phyloP scores from a whole-genome alignment of 768 basidiomycete species.

The Termitomyces bulborhizus region DNA sequence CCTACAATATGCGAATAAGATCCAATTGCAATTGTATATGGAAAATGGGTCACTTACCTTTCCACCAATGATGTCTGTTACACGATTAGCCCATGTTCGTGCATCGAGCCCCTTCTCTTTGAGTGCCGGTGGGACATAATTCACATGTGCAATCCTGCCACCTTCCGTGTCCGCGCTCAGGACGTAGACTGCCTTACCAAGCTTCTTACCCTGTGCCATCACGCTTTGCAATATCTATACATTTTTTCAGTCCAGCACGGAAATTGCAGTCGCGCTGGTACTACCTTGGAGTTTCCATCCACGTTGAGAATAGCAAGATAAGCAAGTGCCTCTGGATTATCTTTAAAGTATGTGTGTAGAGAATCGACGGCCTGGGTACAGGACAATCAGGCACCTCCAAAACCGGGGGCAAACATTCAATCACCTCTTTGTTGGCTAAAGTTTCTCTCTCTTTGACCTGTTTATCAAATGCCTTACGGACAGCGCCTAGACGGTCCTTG shows the following conservation, averaged over 20 bases:
- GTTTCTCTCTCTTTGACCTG: slow-evolving; percentile 78
- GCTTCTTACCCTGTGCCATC: slow-evolving; percentile 72
- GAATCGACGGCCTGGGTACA: slow-evolving; percentile 57
- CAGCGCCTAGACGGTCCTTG: slow-evolving; percentile 60
- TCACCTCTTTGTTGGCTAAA: slow-evolving; percentile 69
- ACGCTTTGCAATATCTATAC: slow-evolving; percentile 67
- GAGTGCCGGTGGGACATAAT: slow-evolving; percentile 57
- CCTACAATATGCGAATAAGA: slow-evolving; percentile 36
- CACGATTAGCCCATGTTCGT: slow-evolving; percentile 79
- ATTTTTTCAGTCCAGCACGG: slow-evolving; percentile 2
- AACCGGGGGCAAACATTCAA: slow-evolving; percentile 11
- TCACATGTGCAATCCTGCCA: slow-evolving; percentile 82
- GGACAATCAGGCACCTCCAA: background rate
- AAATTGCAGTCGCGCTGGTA: background rate
- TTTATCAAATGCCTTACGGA: slow-evolving; percentile 83
- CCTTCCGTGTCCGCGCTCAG: slow-evolving; percentile 70
- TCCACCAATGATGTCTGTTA: slow-evolving; percentile 79
- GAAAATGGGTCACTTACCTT: slow-evolving; percentile 50
- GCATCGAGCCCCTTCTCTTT: slow-evolving; percentile 73
- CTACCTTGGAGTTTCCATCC: slow-evolving; percentile 82
- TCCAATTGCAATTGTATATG: background rate
- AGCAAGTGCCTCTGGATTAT: slow-evolving; percentile 61
- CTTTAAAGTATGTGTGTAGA: slow-evolving; percentile 68
- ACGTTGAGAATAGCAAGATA: slow-evolving; percentile 72
- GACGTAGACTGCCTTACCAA: slow-evolving; percentile 81